Base-by-base conservation (phyloP, 495 filamentous ascomycete genomes). In the Chaetomium fimeti region DNA sequence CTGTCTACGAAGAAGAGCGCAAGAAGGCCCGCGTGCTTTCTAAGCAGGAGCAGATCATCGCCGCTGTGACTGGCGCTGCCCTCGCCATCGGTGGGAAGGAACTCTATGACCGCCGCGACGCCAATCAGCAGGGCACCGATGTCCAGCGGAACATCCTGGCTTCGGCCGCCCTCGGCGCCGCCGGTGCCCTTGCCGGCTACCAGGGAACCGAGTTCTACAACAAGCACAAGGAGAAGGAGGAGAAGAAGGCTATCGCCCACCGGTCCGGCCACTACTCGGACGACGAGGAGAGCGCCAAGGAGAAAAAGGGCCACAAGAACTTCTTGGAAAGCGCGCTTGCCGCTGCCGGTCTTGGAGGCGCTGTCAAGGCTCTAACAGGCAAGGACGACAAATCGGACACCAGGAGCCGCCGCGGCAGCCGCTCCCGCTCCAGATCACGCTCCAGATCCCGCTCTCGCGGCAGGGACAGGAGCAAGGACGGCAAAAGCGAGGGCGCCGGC, bases 311-410 rank as follows among this genome's bases (percentile, higher is more conserved):
- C 24, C 74, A 87, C 73, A 93, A 91, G 76, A 91, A 89, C 53
- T 77, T 91, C 60, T 83, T 89, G 52, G 89, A 92, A 72, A 84
- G 85, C 67, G 89, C 88, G 11, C 76, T 91, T 5, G 85, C 83
- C 55, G 82, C 84, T 5, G 78, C 89, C 15, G 89, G 89, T 38
- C 78, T 92, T 25, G 88, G 88, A n/a, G 79, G 82, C 52, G 83
- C 83, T 59, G 81, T 84, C 65, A 83, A 84, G 64, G 83, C 81
- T 28, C 67, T 83, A 52, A 80, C 78, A 0, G 75, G 80, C 47
- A 78, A 80, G 64, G 82, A 82, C 40, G 79, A 81, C 62, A 84
- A 73, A 60, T 79, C 81, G 57, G 82, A 83, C 63, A 80, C 82
- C 40, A 71, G 73, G 54, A 79, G 79, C 68, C 73, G 75, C 54